phyloP scores from a whole-genome alignment of 1,139 yeast species.

The Sugiyamaella novakii region DNA sequence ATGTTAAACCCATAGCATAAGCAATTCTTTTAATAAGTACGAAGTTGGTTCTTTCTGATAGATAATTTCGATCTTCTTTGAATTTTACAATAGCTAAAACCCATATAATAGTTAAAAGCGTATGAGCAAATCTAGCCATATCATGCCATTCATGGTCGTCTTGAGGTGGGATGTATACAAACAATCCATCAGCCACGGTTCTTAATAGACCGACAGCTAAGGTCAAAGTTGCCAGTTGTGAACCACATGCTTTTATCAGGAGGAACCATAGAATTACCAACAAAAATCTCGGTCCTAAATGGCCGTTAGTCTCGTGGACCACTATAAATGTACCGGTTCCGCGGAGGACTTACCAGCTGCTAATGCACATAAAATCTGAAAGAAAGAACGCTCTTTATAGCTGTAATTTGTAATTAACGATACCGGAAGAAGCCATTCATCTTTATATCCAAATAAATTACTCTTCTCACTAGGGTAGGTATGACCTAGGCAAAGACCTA shows the following conservation, averaged over 20 bases:
- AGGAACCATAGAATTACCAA: constrained; percentile 76
- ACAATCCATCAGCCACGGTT: constrained; percentile 9
- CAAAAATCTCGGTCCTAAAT: constrained; percentile 54
- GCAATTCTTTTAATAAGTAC: constrained; percentile 6
- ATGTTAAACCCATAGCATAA: constrained; percentile 22
- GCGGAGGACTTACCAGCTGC: constrained; percentile 81
- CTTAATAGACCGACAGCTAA: constrained; percentile 16
- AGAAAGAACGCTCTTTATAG: constrained; percentile 78
- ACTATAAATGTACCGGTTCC: too few species aligned
- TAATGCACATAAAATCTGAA: constrained; percentile 70
- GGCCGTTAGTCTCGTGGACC: too few species aligned
- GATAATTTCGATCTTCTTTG: constrained; percentile 2
- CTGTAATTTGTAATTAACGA: constrained; percentile 10
- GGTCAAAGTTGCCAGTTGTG: constrained; percentile 4
- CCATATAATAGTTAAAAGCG: constrained; percentile 12
- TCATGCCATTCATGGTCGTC: constrained; percentile 18
- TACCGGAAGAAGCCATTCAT: constrained; percentile 21
- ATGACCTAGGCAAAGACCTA: constrained; percentile 20
- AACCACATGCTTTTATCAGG: constrained; percentile 18
- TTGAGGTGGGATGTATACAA: constrained; percentile 14
- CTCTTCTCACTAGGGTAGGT: constrained; percentile 13
- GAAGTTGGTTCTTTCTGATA: constrained; percentile 3
- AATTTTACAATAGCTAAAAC: constrained; percentile 3
- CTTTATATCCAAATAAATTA: constrained; percentile 14
- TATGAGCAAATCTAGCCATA: constrained; percentile 13